Conservation (phyloP, 805 yeast species). For the Wickerhamomyces canadensis region DNA sequence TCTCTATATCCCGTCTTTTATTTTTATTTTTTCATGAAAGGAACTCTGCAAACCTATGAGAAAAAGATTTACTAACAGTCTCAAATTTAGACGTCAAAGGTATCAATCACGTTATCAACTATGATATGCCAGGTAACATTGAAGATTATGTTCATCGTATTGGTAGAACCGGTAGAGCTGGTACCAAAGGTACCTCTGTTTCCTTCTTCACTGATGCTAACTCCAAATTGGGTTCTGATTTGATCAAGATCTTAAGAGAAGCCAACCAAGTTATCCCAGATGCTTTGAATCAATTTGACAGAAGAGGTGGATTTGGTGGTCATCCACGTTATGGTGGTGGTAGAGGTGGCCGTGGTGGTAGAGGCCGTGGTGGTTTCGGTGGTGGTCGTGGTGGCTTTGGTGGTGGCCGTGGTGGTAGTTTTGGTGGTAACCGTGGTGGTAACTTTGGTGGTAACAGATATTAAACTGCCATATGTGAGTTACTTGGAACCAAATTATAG, state of each 20-base stretch:
- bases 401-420: slow-evolving; percentile 30
- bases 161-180: slow-evolving; percentile 97
- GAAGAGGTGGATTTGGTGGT: slow-evolving; percentile 65
- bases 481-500: no score
- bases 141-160: slow-evolving; percentile 99
- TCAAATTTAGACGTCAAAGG: slow-evolving; percentile 84
- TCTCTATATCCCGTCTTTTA: no score
- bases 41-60: no score
- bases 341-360: slow-evolving; percentile 34
- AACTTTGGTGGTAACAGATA: slow-evolving; percentile 30
- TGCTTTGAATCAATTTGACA: slow-evolving; percentile 69
- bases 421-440: slow-evolving; percentile 36
- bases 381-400: slow-evolving; percentile 22
- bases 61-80: slow-evolving; percentile 23
- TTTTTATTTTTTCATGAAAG: no score
- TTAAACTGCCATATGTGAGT: no score
- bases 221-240: slow-evolving; percentile 83
- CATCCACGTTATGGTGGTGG: slow-evolving; percentile 41
- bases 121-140: slow-evolving; percentile 95
- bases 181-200: slow-evolving; percentile 91
- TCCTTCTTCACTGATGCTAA: slow-evolving; percentile 89
- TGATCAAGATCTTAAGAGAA: slow-evolving; percentile 86
- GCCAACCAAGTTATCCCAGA: slow-evolving; percentile 90
- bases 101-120: slow-evolving; percentile 87
- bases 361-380: slow-evolving; percentile 34